Conservation (phyloP, 768 basidiomycete genomes). For the Cystofilobasidium bisporidii region DNA sequence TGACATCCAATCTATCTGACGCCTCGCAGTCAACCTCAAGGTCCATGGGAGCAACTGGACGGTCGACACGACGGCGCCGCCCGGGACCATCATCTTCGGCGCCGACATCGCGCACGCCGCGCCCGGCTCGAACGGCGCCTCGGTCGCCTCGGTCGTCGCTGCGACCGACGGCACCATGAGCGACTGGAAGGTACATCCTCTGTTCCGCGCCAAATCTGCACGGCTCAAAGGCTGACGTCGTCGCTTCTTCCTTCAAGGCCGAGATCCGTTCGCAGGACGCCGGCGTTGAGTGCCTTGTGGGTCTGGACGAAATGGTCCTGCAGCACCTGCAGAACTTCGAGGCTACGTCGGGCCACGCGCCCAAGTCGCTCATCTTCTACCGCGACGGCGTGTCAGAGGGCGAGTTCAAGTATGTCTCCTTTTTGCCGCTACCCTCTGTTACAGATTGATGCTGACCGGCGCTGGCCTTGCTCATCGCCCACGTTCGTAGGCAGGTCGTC, state of each 20-base stretch:
- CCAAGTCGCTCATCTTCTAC: background rate
- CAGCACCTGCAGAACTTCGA: background rate
- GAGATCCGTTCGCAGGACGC: background rate
- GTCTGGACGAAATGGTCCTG: background rate
- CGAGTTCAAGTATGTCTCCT: background rate
- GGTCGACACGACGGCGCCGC: background rate
- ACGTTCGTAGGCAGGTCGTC: slow-evolving; percentile 1
- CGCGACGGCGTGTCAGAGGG: background rate
- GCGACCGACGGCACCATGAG: background rate
- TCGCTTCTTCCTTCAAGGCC: background rate
- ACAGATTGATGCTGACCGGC: background rate
- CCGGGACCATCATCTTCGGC: background rate
- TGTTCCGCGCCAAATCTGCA: too few relatives aligned
- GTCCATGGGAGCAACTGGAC: background rate
- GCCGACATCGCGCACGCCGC: background rate
- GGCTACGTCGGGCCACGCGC: background rate
- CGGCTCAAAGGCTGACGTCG: too few relatives aligned
- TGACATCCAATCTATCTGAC: too few relatives aligned
- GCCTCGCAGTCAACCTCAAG: background rate
- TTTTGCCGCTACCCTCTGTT: background rate
- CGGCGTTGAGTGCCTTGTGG: background rate
- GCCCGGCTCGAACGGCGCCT: background rate
- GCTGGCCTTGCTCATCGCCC: background rate
- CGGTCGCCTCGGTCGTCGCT: slow-evolving; percentile 1
- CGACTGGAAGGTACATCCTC: slow-evolving; percentile 3